These are phyloP conservation scores for Oryza nivara DNA, from an alignment of 176 grass and related monocot species.

Conservation along the genomic window DNA sequence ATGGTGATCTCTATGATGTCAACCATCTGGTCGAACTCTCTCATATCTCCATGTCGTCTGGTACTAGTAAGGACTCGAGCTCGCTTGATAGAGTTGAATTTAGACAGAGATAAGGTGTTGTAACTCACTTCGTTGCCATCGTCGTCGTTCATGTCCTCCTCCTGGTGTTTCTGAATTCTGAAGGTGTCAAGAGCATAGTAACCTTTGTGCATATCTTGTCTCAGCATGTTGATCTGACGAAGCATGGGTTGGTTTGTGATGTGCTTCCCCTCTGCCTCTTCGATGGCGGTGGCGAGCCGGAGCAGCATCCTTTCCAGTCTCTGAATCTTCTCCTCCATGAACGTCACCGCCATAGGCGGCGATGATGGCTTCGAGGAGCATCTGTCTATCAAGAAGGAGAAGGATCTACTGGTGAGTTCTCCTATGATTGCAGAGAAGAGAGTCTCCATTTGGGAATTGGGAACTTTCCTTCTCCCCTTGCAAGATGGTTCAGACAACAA, in stretches of 20 bases:
- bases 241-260: slow-evolving; percentile 31
- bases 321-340: not conserved
- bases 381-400: slow-evolving; percentile 37
- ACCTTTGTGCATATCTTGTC: slow-evolving; percentile 2
- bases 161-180: not conserved
- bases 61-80: not conserved
- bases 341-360: too few species aligned
- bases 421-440: slow-evolving; percentile 15
- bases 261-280: not conserved
- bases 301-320: slow-evolving; percentile 28
- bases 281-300: not conserved
- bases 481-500: too few species aligned
- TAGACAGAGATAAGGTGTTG: slow-evolving; percentile 12
- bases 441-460: not conserved
- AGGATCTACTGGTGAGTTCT: slow-evolving; percentile 5
- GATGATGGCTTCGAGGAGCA: not conserved
- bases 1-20: not conserved
- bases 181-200: slow-evolving; percentile 9
- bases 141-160: not conserved
- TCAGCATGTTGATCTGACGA: not conserved
- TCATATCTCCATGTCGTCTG: too few species aligned
- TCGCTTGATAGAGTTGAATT: not conserved
- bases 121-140: not conserved
- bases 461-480: too few species aligned
- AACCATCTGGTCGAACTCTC: slow-evolving; percentile 6